These are phyloP conservation scores for Daphne laureola DNA, from an alignment of 441 rosid genomes.

Conservation along the genomic window DNA sequence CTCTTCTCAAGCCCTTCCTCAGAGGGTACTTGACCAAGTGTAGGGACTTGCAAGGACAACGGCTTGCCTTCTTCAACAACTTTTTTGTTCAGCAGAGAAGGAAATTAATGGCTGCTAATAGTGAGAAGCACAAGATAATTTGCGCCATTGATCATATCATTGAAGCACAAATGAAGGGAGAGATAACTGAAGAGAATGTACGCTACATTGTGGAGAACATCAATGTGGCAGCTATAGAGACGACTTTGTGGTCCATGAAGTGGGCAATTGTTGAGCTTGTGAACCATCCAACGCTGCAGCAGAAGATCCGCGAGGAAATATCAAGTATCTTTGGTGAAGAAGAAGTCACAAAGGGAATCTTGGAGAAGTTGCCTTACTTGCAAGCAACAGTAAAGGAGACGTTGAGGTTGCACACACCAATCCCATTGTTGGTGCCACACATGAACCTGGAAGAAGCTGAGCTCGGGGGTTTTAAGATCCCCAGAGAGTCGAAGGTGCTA, in stretches of 20 bases:
- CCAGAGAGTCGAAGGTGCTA: conserved; percentile 49
- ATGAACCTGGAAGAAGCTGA: conserved; percentile 58
- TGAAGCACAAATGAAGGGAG: conserved; percentile 49
- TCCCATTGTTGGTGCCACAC: conserved; percentile 51
- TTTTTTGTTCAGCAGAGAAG: conserved; percentile 37
- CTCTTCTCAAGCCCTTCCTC: conserved; percentile 43
- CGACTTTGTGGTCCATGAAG: conserved; percentile 60
- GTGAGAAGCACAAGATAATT: conserved; percentile 35
- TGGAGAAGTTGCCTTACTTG: conserved; percentile 35
- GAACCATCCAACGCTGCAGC: conserved; percentile 37
- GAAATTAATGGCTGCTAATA: conserved; percentile 40
- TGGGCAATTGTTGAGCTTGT: conserved; percentile 62
- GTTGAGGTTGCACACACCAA: conserved; percentile 45
- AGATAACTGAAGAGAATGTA: conserved; percentile 50
- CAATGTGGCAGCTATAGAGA: conserved; percentile 61
- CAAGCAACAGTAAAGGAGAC: conserved; percentile 51
- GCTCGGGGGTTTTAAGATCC: conserved; percentile 41
- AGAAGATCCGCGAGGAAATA: conserved; percentile 40
- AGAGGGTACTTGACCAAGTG: conserved; percentile 50
- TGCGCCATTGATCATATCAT: conserved; percentile 56
- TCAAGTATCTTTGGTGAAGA: conserved; percentile 22
- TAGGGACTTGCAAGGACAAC: conserved; percentile 43
- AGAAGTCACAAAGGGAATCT: conserved; percentile 34
- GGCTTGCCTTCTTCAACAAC: conserved; percentile 52
- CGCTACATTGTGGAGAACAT: conserved; percentile 58